Evolutionary conservation across 2,329 filamentous ascomycete genomes (phyloP), one percentile per base, ranked within the genome.

Genomic region (Scorias spongiosa): DNA sequence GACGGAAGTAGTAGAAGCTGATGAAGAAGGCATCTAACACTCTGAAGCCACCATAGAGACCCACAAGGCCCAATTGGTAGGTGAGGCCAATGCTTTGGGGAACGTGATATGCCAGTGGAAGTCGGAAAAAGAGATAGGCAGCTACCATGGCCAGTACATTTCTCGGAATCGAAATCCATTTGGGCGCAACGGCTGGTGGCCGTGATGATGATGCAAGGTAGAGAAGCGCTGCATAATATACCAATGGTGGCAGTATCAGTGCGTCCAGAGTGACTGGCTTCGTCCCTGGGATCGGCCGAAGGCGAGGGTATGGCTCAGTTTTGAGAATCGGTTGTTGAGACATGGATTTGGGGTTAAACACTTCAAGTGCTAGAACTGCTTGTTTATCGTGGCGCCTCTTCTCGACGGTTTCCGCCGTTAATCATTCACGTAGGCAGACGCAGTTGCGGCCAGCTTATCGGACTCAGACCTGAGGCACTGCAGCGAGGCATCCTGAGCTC

Each of bases 1-100:
- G 63, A 0, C 53, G 51, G 42, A 64, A 65, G 17, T 59, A 45
- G 42, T 64, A 65, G 6, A 60, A 63, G 29, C 61, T 63, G 43
- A 68, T 59, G 48, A 67, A 66, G 55, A 68, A 68, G 9, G 59
- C 63, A 46, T 67, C 65, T 10, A 68, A 39, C 2, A 67, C 65
- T 29, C 65, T 49, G 39, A 59, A 60, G 9, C 62, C 60, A 8
- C 65, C 65, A 42, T 68, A 67, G 2, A 67, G 45, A 2, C 64
- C 65, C 1, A 68, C 63, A 6, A 68, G 59, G 4, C 62, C 61
- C 12, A 67, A 61, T 43, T 67, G 65, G 42, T 68, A 67, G 12
- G 64, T 67, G 14, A 67, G 53, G n/a, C 65, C 65, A 36, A 67
- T 63, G 44, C 61, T 65, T 46, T 64, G 65, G 5, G 65, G 63